Evolutionary conservation across 306 rosid genomes (phyloP).

Genomic region (Casuarina equisetifolia): DNA sequence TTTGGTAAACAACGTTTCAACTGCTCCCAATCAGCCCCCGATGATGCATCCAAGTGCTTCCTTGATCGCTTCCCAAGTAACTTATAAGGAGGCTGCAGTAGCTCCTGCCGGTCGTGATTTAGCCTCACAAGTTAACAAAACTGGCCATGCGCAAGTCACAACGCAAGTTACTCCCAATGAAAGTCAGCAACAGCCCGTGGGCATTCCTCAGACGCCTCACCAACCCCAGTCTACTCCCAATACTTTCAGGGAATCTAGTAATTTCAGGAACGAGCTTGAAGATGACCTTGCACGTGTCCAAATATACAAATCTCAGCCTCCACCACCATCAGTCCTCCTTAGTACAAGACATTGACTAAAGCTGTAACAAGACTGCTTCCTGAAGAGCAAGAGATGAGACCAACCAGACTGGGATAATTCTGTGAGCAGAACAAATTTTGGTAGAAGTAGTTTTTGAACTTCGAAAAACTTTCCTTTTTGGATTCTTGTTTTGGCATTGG

Average conservation of each 20-base stretch:
- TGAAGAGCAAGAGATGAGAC: conserved; percentile 29
- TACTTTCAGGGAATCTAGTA: conserved; percentile 31
- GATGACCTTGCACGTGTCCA: conserved; percentile 38
- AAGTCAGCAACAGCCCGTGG: conserved; percentile 29
- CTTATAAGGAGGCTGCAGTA: conserved; percentile 24
- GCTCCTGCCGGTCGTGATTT: conserved; percentile 18
- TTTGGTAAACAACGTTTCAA: conserved; percentile 12
- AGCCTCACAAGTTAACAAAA: conserved; percentile 17
- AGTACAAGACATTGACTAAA: conserved; percentile 32
- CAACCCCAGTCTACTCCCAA: conserved; percentile 22
- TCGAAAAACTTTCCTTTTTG: neutral
- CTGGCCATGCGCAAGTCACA: neutral
- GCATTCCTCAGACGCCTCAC: conserved; percentile 23
- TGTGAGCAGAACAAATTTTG: conserved; percentile 23
- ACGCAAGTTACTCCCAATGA: conserved; percentile 19
- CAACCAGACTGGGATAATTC: conserved; percentile 17
- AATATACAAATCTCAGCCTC: conserved; percentile 75
- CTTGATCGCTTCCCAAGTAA: conserved; percentile 26
- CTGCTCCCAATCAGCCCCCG: conserved; percentile 24
- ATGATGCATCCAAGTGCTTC: conserved; percentile 29
- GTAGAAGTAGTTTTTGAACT: conserved; percentile 15
- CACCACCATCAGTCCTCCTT: conserved; percentile 46
- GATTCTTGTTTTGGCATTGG: neutral
- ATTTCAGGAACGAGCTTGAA: conserved; percentile 24
- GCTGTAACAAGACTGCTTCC: conserved; percentile 23